A percentile compares a stretch with the other conserved stretches of the same genome.
These are phyloP conservation scores for Dothideomycetes sp. DNA, from an alignment of 2,329 filamentous ascomycete species.

Conservation along the genomic window DNA sequence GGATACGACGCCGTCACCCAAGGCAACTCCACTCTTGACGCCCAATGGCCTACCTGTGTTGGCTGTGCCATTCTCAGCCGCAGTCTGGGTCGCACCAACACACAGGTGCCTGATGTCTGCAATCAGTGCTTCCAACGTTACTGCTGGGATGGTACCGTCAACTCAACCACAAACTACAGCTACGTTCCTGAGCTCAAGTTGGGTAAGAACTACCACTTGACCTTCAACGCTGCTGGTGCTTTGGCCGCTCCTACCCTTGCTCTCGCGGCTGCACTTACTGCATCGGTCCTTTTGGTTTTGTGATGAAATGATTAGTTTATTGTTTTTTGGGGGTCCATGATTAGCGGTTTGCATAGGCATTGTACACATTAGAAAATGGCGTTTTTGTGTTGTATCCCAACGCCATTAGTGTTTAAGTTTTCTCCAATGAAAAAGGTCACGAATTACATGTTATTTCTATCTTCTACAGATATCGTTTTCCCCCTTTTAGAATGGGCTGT, in stretches of 20 bases:
- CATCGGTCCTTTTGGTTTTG: constrained; percentile 1
- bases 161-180: constrained; percentile 26
- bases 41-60: constrained; percentile 72
- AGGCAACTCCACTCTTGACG: constrained; percentile 67
- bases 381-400: no score
- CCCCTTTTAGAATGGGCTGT: no score
- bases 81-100: constrained; percentile 62
- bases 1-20: constrained; percentile 76
- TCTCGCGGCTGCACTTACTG: neutral
- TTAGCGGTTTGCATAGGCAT: no score
- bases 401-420: no score
- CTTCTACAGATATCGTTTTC: no score
- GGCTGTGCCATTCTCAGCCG: constrained; percentile 78
- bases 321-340: constrained; percentile 1
- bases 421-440: no score
- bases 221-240: neutral
- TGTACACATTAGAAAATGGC: no score
- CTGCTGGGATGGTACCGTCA: constrained; percentile 82
- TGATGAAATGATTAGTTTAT: neutral
- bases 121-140: constrained; percentile 67
- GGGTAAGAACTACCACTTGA: constrained; percentile 3
- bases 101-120: constrained; percentile 62
- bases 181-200: constrained; percentile 14
- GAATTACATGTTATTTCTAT: no score
- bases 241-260: constrained; percentile 1